A percentile compares a stretch with the other conserved stretches of the same genome.
Conservation (phyloP, 2,329 filamentous ascomycete genomes). For the Plenodomus lindquistii region DNA sequence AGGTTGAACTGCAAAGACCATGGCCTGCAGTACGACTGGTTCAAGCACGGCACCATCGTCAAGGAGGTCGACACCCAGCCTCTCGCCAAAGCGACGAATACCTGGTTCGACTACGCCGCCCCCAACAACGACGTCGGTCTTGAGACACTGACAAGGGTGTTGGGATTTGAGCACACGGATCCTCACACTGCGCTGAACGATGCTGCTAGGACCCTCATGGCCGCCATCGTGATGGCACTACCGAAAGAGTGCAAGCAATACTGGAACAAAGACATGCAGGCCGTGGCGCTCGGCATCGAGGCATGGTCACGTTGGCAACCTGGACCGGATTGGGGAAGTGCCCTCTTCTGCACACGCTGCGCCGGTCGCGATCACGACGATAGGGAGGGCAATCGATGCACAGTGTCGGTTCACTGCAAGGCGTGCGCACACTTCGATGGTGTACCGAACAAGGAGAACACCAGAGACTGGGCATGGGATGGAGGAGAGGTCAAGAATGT, state of each 20-base stretch:
- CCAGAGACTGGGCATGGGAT: not conserved
- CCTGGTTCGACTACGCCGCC: not conserved
- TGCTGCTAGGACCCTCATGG: constrained; percentile 27
- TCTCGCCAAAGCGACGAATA: constrained; percentile 11
- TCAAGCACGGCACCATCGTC: constrained; percentile 12
- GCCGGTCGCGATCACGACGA: constrained; percentile 12
- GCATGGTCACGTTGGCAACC: not conserved
- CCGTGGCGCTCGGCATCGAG: constrained; percentile 12
- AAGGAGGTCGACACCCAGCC: constrained; percentile 29
- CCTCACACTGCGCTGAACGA: constrained; percentile 29
- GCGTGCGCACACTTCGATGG: constrained; percentile 3
- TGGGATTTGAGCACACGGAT: constrained; percentile 20
- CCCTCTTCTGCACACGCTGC: constrained; percentile 14
- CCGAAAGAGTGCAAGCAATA: not conserved
- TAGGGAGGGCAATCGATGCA: constrained; percentile 1
- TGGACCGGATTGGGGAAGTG: constrained; percentile 6
- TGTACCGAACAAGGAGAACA: not conserved
- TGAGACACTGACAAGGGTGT: constrained; percentile 3
- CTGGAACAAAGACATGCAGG: not conserved
- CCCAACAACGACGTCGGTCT: constrained; percentile 15
- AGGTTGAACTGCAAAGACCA: constrained; percentile 19
- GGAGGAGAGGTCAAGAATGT: not conserved
- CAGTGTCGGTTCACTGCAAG: constrained; percentile 2
- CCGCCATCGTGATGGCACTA: constrained; percentile 21
- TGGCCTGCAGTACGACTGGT: constrained; percentile 17